Evolutionary conservation across 2,329 filamentous ascomycete species (phyloP), one percentile per base, ranked within the genome.

Genomic region (Pseudogymnoascus sp.): DNA sequence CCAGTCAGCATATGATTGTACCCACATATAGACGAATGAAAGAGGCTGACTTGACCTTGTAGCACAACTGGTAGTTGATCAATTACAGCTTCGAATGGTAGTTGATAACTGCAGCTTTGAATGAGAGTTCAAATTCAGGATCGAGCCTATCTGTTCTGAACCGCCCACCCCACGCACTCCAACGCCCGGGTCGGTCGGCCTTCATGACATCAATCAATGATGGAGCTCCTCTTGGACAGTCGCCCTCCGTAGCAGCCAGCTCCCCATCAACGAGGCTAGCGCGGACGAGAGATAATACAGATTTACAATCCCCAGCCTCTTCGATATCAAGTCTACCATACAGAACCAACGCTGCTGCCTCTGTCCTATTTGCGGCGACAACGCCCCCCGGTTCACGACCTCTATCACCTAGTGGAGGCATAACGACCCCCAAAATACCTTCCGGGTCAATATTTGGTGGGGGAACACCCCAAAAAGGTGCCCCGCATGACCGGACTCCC

Each of bases 191-290:
- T 59, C 21, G 38, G 58, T 41, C 59, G 67, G 62, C 67, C 75
- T 84, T 81, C 78, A 90, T 90, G 87, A 85, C 85, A 82, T 81
- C 85, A 75, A 78, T 82, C 73, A 79, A 83, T 74, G 79, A 88
- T 84, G 84, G 80, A 78, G 78, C 81, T 71, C 81, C 84, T 70
- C 79, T 84, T 77, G 83, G 87, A 75, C 84, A 87, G 73, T 83
- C 88, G 75, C 85, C 87, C 74, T 83, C 87, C 70, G 82, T 89
- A 74, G 86, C 89, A 71, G 78, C 85, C 71, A 86, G 86, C 67
- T 81, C 85, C 68, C 83, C 87, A 65, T 73, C 79, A 66, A 69
- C 82, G 72, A 84, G 79, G 69, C 71, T 85, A 63, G 81, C 85
- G 66, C 90, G 87, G 76, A 78, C 80, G 66, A 83, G 87, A 72